These are phyloP conservation scores for Neonectria magnoliae DNA, from an alignment of 2,329 filamentous ascomycete genomes.

Conservation along the genomic window DNA sequence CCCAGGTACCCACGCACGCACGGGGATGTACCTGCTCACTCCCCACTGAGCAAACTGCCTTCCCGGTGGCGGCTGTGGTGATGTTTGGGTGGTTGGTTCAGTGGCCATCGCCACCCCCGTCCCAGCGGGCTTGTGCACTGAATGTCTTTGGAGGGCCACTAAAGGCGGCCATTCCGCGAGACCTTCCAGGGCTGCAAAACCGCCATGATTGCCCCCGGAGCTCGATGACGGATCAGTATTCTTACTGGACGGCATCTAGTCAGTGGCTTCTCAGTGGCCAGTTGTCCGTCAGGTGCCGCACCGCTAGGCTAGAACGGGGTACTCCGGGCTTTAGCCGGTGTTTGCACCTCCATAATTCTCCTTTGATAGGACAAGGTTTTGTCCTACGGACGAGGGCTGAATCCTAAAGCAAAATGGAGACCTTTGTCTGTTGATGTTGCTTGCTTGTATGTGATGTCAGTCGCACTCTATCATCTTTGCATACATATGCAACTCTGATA, in stretches of 20 bases:
- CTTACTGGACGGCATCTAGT: slow-evolving; percentile 31
- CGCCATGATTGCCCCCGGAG: neutral
- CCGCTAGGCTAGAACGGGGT: slow-evolving; percentile 34
- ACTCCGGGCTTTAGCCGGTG: slow-evolving; percentile 46
- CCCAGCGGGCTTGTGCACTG: slow-evolving; percentile 15
- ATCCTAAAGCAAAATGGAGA: slow-evolving; percentile 46
- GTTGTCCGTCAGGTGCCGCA: slow-evolving; percentile 12
- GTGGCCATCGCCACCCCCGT: slow-evolving; percentile 11
- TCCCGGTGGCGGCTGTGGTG: neutral
- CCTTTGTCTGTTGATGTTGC: neutral
- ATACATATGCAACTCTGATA: neutral
- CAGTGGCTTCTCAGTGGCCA: slow-evolving; percentile 29
- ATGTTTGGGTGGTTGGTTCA: slow-evolving; percentile 4
- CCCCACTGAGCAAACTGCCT: neutral
- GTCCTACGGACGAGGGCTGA: slow-evolving; percentile 46
- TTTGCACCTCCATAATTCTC: slow-evolving; percentile 28
- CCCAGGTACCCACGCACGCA: neutral
- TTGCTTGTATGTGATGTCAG: neutral
- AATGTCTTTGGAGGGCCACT: slow-evolving; percentile 18
- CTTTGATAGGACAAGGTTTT: slow-evolving; percentile 21
- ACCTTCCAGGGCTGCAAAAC: neutral
- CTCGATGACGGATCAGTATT: slow-evolving; percentile 19
- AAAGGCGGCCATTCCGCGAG: neutral
- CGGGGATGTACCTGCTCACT: neutral
- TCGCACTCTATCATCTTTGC: neutral